Evolutionary conservation across 768 basidiomycete species (phyloP).

Genomic region (Atractiella rhizophila): DNA sequence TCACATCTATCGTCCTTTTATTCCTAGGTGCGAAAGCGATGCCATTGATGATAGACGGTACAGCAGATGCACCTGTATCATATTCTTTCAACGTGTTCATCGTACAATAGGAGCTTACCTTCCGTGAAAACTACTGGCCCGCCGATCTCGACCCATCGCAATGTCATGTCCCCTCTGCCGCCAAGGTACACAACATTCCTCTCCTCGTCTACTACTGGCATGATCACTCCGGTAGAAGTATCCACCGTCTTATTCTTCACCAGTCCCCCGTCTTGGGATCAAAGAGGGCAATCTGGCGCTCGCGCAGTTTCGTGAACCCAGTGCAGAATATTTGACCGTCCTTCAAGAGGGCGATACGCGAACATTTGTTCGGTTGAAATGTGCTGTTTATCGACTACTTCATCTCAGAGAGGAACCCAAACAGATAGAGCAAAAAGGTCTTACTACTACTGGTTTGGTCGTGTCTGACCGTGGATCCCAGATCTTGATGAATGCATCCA

Average conservation of each 20-base stretch:
- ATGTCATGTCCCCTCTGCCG: conserved; percentile 21
- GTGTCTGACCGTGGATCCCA: background rate
- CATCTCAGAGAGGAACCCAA: background rate
- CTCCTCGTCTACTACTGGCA: conserved; percentile 19
- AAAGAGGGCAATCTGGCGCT: too few species aligned
- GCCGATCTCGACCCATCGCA: conserved; percentile 20
- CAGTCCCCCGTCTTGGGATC: background rate
- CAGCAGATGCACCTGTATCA: conserved; percentile 5
- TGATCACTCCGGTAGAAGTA: conserved; percentile 18
- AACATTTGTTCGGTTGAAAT: conserved; percentile 15
- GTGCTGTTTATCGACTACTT: conserved; percentile 6
- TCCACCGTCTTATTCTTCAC: conserved; percentile 18
- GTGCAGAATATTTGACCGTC: conserved; percentile 19
- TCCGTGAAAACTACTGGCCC: conserved; percentile 18
- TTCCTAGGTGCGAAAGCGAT: conserved; percentile 17
- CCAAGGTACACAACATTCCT: conserved; percentile 20
- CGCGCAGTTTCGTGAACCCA: conserved; percentile 11
- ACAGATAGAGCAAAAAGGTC: conserved; percentile 7
- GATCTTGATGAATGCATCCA: background rate
- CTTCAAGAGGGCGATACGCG: too few species aligned
- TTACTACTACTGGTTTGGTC: too few species aligned
- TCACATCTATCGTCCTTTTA: conserved; percentile 17
- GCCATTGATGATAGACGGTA: conserved; percentile 15
- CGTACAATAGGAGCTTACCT: conserved; percentile 2
- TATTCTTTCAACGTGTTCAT: background rate